A percentile compares a stretch with the other conserved stretches of the same genome.
Conservation (phyloP, 441 rosid genomes). For the Populus hybrid region DNA sequence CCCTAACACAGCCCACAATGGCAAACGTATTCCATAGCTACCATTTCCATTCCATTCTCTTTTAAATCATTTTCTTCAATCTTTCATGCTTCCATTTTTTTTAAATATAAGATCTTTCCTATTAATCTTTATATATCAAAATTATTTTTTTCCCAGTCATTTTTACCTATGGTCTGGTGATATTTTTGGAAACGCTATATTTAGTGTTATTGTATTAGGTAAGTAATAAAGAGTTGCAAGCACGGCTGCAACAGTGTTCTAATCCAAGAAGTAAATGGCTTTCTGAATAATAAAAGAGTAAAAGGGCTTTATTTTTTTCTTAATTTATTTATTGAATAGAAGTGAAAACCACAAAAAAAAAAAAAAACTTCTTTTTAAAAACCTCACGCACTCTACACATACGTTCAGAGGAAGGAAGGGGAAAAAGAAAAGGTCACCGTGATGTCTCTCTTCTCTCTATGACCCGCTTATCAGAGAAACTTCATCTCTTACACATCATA, state of each 20-base stretch:
- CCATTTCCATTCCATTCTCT: too few relatives aligned
- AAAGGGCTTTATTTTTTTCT: too few relatives aligned
- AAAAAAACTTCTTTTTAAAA: too few relatives aligned
- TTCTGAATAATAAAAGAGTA: too few relatives aligned
- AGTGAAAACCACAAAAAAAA: background rate
- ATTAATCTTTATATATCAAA: too few relatives aligned
- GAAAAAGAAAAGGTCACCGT: background rate
- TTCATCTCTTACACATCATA: slow-evolving; percentile 21
- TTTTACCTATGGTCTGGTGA: too few relatives aligned
- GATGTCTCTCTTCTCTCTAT: slow-evolving; percentile 12
- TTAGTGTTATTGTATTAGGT: too few relatives aligned
- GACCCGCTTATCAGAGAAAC: slow-evolving; percentile 27
- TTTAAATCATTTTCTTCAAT: background rate
- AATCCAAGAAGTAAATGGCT: too few relatives aligned
- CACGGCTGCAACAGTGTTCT: too few relatives aligned
- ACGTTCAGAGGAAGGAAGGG: background rate
- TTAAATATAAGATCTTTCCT: background rate
- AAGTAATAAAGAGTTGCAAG: too few relatives aligned
- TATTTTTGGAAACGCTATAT: background rate
- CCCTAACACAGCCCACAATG: background rate
- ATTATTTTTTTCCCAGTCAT: background rate
- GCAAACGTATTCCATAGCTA: too few relatives aligned
- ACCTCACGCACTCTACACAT: background rate
- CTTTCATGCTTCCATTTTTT: background rate
- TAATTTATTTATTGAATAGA: too few relatives aligned